Evolutionary conservation across 495 filamentous ascomycete genomes (phyloP), one percentile per base, ranked within the genome.

Genomic region (Daldinia bambusicola): DNA sequence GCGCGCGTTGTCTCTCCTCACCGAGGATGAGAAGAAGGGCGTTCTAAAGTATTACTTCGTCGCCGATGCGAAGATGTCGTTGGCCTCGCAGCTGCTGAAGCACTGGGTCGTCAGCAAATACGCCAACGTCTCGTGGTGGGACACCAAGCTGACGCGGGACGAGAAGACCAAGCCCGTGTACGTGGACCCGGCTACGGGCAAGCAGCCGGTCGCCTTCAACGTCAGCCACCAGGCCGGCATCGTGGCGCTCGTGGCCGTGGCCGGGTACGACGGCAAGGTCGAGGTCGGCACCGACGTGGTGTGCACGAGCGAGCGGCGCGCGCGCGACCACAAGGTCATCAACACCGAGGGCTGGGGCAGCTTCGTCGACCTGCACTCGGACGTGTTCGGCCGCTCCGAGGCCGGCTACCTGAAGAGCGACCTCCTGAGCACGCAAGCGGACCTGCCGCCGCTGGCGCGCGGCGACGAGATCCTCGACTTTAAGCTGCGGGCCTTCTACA

Each of bases 211-310:
- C 16, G 86, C 91, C 61, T 97, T 97, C 85, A 97, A 97, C 76
- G 91, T 97, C 61, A 91, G 88, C 59, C 94, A 97, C 75, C 94
- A 97, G 77, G 91, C 90, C 13, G 92, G 92, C 0, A 79, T 97
- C 10, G 93, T 95, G 9, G 85, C 86, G 5, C 78, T 84, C 9
- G 80, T 83, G n/a, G 82, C 82, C 22, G 77, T 81, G 10, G 71
- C 74, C 31, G 72, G 71, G 66, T 84, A 77, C 63, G 76, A 56
- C 45, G 62, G 64, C 41, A 37, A 55, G 48, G 74, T 79, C n/a
- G 66, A 85, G 18, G 76, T 92, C 9, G 92, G 91, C 6, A 86
- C 90, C 9, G 92, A 93, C 77, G 84, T 95, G 6, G 91, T 92
- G 16, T 94, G 91, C 79, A 87, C 89, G 6, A 86, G 89, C 65